Base-by-base conservation (phyloP, 305 asterid species). In the Fraxinus angustifolia region DNA sequence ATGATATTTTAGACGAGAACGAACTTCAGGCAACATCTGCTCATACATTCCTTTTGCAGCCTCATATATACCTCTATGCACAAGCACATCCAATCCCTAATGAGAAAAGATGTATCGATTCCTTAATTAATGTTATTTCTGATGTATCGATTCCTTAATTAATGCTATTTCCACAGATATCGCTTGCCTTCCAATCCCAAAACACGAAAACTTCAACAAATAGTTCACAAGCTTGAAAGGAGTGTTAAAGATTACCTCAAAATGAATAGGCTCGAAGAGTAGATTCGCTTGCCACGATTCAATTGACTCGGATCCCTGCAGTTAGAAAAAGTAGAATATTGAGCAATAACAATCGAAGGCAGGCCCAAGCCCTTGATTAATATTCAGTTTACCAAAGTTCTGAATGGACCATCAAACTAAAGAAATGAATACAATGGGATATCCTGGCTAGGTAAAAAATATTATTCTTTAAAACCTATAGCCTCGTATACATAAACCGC, bases 271-370 rank as follows among this genome's bases (percentile, higher is more conserved):
- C 87, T 96, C 98, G 48, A 96, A 96, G 33, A 96, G 91, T 77
- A 96, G 89, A 85, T 96, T 96, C 19, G 99, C 99, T 82, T 94
- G 93, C 99, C 99, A 96, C 1, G 98, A 96, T 82, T 96, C 93
- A 79, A 96, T 56, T 2, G 99, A 91, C 84, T 96, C 98, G 0
- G 99, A 96, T 76, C 99, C 99, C 98, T 95, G 58, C 35, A 67
- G 75, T 79, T 26, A 8, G 23, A 53, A 77, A 14, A 2, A 6
- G 31, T 16, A 19, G 3, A 60, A 19, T 23, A 2, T 60, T 60
- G 3, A 60, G 5, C 33, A 60, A 3, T 21, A 16, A 19, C n/a
- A 56, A n/a, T 17, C n/a, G n/a, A n/a, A n/a, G n/a, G n/a, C n/a
- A n/a, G n/a, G n/a, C n/a, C 67, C 3, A 17, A 4, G 4, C 4